phyloP scores from a whole-genome alignment of 257 asterid species.

The Datura wrightii region DNA sequence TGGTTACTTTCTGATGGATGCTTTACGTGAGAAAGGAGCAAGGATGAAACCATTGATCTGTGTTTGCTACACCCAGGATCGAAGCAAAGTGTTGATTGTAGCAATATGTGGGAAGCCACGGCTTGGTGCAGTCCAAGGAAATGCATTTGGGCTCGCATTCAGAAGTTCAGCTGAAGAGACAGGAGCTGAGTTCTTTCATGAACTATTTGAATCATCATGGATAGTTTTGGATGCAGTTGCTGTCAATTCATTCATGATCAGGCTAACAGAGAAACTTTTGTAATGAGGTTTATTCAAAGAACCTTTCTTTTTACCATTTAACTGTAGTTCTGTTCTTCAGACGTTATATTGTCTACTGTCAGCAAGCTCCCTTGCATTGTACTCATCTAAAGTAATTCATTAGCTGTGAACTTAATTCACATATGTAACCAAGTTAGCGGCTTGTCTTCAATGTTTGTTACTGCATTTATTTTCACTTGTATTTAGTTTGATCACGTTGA shows the following conservation, averaged over 20 bases:
- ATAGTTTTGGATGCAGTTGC: conserved; percentile 82
- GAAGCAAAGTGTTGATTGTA: conserved; percentile 69
- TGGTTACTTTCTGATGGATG: conserved; percentile 90
- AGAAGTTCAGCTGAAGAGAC: conserved; percentile 93
- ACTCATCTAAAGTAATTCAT: conserved; percentile 14
- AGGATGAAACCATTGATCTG: conserved; percentile 94
- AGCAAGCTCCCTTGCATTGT: conserved; percentile 31
- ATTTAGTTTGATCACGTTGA: conserved; percentile 9
- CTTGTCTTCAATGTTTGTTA: background rate
- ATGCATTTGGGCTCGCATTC: conserved; percentile 92
- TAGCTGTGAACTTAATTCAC: background rate
- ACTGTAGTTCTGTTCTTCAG: conserved; percentile 44
- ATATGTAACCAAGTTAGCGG: background rate
- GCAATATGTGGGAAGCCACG: conserved; percentile 96
- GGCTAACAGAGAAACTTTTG: conserved; percentile 83
- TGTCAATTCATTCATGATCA: conserved; percentile 92
- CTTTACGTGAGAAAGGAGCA: conserved; percentile 96
- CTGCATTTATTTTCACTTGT: background rate
- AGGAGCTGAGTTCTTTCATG: conserved; percentile 92
- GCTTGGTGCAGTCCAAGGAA: conserved; percentile 94
- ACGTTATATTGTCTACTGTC: conserved; percentile 35
- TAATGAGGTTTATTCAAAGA: conserved; percentile 42
- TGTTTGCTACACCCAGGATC: conserved; percentile 75
- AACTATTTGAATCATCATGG: conserved; percentile 96
- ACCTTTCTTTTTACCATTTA: conserved; percentile 35